Conservation (phyloP, 2,329 filamentous ascomycete genomes). For the Clarireedia paspali region DNA sequence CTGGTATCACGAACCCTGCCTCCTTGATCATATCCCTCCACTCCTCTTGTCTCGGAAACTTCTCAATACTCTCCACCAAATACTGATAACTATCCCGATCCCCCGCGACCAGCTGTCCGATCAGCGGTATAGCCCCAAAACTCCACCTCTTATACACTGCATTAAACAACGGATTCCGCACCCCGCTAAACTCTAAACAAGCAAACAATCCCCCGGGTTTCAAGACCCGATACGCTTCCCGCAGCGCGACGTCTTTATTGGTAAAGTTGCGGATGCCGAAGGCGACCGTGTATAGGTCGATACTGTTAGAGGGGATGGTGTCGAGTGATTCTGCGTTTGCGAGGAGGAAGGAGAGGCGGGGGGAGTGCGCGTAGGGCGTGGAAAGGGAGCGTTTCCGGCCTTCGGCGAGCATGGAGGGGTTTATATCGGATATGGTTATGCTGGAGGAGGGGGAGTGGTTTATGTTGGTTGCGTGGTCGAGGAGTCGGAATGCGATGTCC, state of each 20-base stretch:
- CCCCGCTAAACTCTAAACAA: conserved; percentile 84
- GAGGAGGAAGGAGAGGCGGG: conserved; percentile 67
- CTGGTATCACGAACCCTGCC: conserved; percentile 80
- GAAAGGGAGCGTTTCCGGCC: conserved; percentile 68
- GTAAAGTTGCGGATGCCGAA: conserved; percentile 98
- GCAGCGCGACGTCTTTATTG: conserved; percentile 74
- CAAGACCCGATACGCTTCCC: conserved; percentile 79
- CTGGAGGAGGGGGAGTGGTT: conserved; percentile 73
- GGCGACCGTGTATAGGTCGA: conserved; percentile 94
- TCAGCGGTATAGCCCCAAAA: conserved; percentile 87
- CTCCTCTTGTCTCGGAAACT: conserved; percentile 77
- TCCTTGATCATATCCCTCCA: conserved; percentile 77
- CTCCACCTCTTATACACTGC: conserved; percentile 92
- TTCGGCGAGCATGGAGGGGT: conserved; percentile 86
- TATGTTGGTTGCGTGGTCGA: conserved; percentile 75
- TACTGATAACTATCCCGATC: conserved; percentile 98
- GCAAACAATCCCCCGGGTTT: conserved; percentile 95
- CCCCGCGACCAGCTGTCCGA: conserved; percentile 88
- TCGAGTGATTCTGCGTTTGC: conserved; percentile 80
- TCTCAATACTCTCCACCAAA: conserved; percentile 93
- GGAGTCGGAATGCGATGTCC: conserved; percentile 94
- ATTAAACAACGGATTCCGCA: conserved; percentile 71
- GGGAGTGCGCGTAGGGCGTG: conserved; percentile 45
- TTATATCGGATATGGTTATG: conserved; percentile 94
- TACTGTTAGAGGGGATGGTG: conserved; percentile 56